Evolutionary conservation across 208 protist genomes (phyloP), one percentile per base, ranked within the genome.

Genomic region (Naegleria lovaniensis): DNA sequence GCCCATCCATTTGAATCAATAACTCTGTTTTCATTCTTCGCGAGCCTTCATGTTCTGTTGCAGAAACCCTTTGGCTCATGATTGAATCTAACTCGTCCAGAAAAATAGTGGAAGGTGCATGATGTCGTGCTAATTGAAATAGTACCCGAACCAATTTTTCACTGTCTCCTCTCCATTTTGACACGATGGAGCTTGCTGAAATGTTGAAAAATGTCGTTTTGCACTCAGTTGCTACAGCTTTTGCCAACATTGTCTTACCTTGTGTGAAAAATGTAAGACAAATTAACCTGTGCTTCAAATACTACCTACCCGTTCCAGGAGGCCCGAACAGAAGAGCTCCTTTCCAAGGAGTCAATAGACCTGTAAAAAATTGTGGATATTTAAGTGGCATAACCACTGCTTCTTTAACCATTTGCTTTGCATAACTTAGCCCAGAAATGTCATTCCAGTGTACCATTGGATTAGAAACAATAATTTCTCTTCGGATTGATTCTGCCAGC

Each of bases 21-120:
- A 98, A 94, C 93, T 98, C 96, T 59, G 96, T 98, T 93, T 98
- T 98, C 95, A 98, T 96, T 51, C 96, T 94, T 19, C 97, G 95
- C 52, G 94, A 96, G 0, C 95, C 97, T 90, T 98, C 97, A 91
- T 97, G 96, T 92, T 97, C 96, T 19, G n/a, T 76, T 9, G 84
- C 88, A 43, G 79, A 39, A 0, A 43, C 39, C 87, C 91, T 52
- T 55, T 85, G n/a, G 5, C 83, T 43, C 51, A 94, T 89, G 9
- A 94, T 84, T 41, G 91, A 92, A 88, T 94, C 93, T 5, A 95
- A 25, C 91, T 98, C 96, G 92, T 98, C 97, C 55, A 98, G 94
- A 90, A 98, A 98, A 83, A 98, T 96, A 16, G 95, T 97, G 9
- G 94, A 94, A 29, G 97, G 97, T 15, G 95, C 92, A 52, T 96